Evolutionary conservation across 169 alveolate species (phyloP), one percentile per base, ranked within the genome.

Genomic region (Amoebophrya sp.): DNA sequence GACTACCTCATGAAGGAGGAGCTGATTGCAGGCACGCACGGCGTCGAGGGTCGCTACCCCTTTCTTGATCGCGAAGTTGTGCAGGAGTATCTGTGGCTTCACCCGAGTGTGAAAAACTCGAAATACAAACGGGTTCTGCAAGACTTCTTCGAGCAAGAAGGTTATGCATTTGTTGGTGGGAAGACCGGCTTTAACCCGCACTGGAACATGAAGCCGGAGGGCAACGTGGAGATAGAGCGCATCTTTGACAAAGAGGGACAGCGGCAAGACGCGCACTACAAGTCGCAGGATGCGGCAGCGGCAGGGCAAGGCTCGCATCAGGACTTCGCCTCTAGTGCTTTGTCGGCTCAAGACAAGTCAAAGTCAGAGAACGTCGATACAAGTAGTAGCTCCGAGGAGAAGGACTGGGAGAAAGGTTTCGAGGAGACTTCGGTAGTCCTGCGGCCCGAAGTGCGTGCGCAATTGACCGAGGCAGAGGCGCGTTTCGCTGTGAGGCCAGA

Each of bases 1-100:
- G 91, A 89, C 53, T 89, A 89, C 38, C 26, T 89, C 26, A 89
- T 89, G 92, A 89, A 89, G 92, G 92, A 89, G 92, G 92, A 89
- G 77, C 77, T 89, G 78, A 47, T 89, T 12, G 92, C 92, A n/a
- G 92, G 92, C 92, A 40, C 78, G 39, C 92, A 89, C 76, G 92
- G 92, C 6, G 92, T 89, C n/a, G 92, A 89, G 40, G 76, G 78
- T 10, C n/a, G 92, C 1, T 89, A 89, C 78, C 92, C 92, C 10
- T 89, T 89, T 41, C 36, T 89, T 14, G 92, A 89, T 39, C 26
- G 38, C 10, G 54, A 47, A 34, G 92, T 89, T 38, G 92, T 89
- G 78, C 92, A 89, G 26, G 92, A 89, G 40, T 89, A 40, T 33
- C 90, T 89, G n/a, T 89, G 90, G 90, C 90, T 89, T 33, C 40